Evolutionary conservation across 371 early-diverging fungal genomes (phyloP).

Genomic region (Syncephalastrum sp.): DNA sequence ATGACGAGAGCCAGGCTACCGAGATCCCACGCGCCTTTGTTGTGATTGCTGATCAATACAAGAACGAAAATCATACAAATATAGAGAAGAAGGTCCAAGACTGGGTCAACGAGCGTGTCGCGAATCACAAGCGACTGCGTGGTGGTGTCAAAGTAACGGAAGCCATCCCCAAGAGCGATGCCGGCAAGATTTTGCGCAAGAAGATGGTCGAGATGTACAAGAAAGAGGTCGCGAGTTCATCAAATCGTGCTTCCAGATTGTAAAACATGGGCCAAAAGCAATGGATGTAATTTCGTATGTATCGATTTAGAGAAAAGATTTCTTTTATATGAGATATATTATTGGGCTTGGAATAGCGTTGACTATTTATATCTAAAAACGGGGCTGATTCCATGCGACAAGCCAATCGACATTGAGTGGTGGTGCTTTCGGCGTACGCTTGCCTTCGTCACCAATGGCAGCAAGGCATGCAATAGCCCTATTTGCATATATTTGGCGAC

Average conservation of each 20-base stretch:
- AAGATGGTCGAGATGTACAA: conserved; percentile 12
- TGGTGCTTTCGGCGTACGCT: no score
- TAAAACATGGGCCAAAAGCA: background rate
- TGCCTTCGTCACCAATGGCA: no score
- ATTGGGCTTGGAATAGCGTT: no score
- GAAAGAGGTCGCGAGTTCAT: conserved; percentile 1
- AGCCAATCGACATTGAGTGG: no score
- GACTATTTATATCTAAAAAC: no score
- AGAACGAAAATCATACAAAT: conserved; percentile 34
- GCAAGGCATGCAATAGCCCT: background rate
- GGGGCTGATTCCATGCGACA: no score
- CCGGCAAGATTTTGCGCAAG: conserved; percentile 78
- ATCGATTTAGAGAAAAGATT: background rate
- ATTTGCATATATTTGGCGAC: conserved; percentile 4
- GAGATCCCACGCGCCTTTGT: conserved; percentile 82
- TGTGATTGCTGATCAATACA: conserved; percentile 37
- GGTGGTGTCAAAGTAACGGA: conserved; percentile 73
- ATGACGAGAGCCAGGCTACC: conserved; percentile 62
- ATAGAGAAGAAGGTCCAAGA: conserved; percentile 40
- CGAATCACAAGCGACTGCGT: conserved; percentile 70
- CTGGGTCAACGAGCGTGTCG: conserved; percentile 64
- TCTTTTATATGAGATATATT: no score
- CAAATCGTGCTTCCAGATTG: conserved; percentile 1
- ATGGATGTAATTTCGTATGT: no score
- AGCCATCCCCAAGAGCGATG: conserved; percentile 71